Evolutionary conservation across 805 yeast species (phyloP).

Genomic region (Middelhovenomyces tepae): DNA sequence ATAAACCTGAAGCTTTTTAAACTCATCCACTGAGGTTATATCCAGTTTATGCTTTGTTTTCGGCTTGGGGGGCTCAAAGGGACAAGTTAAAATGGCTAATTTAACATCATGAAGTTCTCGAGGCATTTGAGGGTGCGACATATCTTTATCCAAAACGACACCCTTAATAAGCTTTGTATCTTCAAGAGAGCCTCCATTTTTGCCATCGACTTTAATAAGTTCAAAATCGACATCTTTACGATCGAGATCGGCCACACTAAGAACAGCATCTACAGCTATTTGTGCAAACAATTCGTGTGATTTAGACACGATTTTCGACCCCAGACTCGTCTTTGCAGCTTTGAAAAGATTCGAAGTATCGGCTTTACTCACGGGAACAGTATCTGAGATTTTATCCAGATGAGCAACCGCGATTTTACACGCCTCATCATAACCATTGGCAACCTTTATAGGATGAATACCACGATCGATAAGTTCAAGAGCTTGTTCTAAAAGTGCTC

Average conservation of each 20-base stretch:
- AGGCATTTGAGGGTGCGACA: constrained; percentile 98
- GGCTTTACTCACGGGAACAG: constrained; percentile 42
- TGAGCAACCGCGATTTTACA: constrained; percentile 80
- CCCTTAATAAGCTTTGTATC: constrained; percentile 84
- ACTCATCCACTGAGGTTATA: constrained; percentile 89
- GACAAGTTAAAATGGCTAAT: constrained; percentile 93
- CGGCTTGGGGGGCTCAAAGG: constrained; percentile 99
- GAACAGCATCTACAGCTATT: constrained; percentile 95
- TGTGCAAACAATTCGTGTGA: constrained; percentile 88
- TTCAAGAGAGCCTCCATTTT: constrained; percentile 87
- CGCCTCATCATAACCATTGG: constrained; percentile 96
- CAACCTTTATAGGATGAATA: constrained; percentile 92
- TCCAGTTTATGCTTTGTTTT: constrained; percentile 96
- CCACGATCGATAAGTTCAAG: constrained; percentile 91
- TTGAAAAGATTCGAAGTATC: constrained; percentile 50
- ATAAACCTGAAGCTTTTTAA: constrained; percentile 79
- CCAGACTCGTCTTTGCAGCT: constrained; percentile 92
- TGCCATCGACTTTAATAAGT: constrained; percentile 88
- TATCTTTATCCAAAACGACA: constrained; percentile 90
- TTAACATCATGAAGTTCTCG: constrained; percentile 69
- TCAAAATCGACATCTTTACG: constrained; percentile 96
- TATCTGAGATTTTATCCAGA: constrained; percentile 68
- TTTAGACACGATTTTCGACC: constrained; percentile 92
- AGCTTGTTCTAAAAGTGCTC: constrained; percentile 91
- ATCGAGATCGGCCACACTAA: constrained; percentile 82